Evolutionary conservation across 208 protist genomes (phyloP).

Genomic region (Endotrypanum monterogeii): DNA sequence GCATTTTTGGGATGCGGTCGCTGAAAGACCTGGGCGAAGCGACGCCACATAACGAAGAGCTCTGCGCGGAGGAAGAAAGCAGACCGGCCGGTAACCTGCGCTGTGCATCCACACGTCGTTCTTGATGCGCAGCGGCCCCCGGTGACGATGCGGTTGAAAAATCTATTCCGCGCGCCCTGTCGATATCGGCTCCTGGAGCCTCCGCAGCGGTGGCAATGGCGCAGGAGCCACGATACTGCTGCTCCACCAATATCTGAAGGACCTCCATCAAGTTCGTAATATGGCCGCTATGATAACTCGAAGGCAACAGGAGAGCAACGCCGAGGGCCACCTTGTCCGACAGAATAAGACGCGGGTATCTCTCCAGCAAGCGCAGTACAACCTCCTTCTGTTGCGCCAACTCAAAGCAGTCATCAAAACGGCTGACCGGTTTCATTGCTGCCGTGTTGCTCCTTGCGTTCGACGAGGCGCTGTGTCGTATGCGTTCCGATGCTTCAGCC

Average conservation of each 20-base stretch:
- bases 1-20: neutral
- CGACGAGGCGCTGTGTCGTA: neutral
- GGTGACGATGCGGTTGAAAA: neutral
- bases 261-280: constrained; percentile 37
- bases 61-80: neutral
- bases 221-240: constrained; percentile 39
- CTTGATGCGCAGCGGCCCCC: neutral
- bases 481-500: neutral
- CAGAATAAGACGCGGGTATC: constrained; percentile 46
- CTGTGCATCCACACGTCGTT: constrained; percentile 8
- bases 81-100: neutral
- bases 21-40: neutral
- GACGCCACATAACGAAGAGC: neutral
- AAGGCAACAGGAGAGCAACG: constrained; percentile 51
- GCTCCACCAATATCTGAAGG: constrained; percentile 43
- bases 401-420: constrained; percentile 22
- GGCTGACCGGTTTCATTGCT: constrained; percentile 1
- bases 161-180: neutral
- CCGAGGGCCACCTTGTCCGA: constrained; percentile 60
- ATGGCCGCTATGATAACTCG: constrained; percentile 37
- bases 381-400: constrained; percentile 30
- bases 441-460: neutral
- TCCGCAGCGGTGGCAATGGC: neutral
- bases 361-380: constrained; percentile 33
- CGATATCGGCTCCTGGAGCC: too few relatives aligned